phyloP scores from a whole-genome alignment of 1,139 yeast species.

The Candida buenavistaensis region DNA sequence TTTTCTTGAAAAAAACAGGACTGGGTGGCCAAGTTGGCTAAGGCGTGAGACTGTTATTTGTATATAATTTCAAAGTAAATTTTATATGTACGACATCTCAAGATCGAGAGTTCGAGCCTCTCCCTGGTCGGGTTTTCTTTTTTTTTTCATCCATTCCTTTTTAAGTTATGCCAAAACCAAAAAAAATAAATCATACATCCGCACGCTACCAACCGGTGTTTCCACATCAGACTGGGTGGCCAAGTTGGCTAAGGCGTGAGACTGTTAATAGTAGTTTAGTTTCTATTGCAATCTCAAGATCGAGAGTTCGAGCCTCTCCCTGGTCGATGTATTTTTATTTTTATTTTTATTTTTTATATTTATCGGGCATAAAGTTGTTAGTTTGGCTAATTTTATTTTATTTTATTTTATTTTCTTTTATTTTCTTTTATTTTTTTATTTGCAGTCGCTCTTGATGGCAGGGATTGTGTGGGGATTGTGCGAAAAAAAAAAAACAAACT shows the following conservation, averaged over 20 bases:
- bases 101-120: conserved; percentile 60
- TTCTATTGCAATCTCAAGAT: conserved; percentile 41
- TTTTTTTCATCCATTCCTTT: not conserved
- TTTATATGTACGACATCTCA: too few relatives aligned
- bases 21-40: conserved; percentile 63
- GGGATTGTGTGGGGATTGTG: too few relatives aligned
- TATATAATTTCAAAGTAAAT: not conserved
- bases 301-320: conserved; percentile 57
- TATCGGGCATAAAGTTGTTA: too few relatives aligned
- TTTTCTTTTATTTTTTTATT: too few relatives aligned
- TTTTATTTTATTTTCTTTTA: too few relatives aligned
- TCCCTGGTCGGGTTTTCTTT: conserved; percentile 26
- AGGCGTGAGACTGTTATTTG: conserved; percentile 57
- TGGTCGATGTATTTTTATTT: conserved; percentile 19
- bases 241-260: conserved; percentile 63
- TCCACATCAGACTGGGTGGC: conserved; percentile 49
- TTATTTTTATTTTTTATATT: not conserved
- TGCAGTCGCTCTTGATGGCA: too few relatives aligned
- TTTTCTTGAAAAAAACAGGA: too few relatives aligned
- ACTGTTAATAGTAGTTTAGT: conserved; percentile 37
- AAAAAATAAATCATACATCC: too few relatives aligned
- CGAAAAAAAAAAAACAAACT: too few relatives aligned
- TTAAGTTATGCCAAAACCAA: too few relatives aligned
- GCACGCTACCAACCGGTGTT: too few relatives aligned
- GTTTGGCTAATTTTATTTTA: too few relatives aligned